These are phyloP conservation scores for Phytophthora hibernalis DNA, from an alignment of 352 stramenopile genomes.

Conservation along the genomic window DNA sequence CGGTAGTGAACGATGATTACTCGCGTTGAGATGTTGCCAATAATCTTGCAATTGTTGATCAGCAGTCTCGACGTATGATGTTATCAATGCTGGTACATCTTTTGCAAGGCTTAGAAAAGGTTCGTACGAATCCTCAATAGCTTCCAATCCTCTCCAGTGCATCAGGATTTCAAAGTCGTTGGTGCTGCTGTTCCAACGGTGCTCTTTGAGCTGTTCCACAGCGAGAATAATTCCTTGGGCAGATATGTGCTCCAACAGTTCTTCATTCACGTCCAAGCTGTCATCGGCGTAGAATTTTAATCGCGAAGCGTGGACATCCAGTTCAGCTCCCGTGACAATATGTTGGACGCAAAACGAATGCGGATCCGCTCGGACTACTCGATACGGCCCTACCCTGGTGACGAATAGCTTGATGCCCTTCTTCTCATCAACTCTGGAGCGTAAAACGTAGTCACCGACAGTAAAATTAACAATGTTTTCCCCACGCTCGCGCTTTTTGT, in stretches of 20 bases:
- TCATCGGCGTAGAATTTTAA: slow-evolving; percentile 17
- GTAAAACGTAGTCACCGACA: slow-evolving; percentile 9
- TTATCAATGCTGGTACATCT: too few species aligned
- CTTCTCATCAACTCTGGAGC: slow-evolving; percentile 15
- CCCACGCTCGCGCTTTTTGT: slow-evolving; percentile 4
- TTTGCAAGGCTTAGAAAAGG: too few species aligned
- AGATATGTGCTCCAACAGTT: slow-evolving; percentile 10
- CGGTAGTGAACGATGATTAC: too few species aligned
- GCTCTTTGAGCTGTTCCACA: background rate
- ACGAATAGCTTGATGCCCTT: slow-evolving; percentile 9
- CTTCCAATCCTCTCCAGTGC: slow-evolving; percentile 1
- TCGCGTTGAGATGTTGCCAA: too few species aligned
- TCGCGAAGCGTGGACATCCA: slow-evolving; percentile 13
- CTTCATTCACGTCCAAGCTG: slow-evolving; percentile 10
- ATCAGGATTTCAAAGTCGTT: slow-evolving; percentile 16
- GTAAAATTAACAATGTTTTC: slow-evolving; percentile 16
- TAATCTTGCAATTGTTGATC: too few species aligned
- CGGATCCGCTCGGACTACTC: slow-evolving; percentile 1
- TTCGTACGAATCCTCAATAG: slow-evolving; percentile 9
- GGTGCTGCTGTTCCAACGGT: slow-evolving; percentile 10
- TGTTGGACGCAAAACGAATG: slow-evolving; percentile 14
- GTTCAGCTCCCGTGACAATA: slow-evolving; percentile 11
- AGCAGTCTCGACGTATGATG: too few species aligned
- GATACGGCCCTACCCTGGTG: slow-evolving; percentile 7
- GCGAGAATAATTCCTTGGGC: slow-evolving; percentile 11